phyloP scores from a whole-genome alignment of 257 asterid genomes.

The Coffea canephora region DNA sequence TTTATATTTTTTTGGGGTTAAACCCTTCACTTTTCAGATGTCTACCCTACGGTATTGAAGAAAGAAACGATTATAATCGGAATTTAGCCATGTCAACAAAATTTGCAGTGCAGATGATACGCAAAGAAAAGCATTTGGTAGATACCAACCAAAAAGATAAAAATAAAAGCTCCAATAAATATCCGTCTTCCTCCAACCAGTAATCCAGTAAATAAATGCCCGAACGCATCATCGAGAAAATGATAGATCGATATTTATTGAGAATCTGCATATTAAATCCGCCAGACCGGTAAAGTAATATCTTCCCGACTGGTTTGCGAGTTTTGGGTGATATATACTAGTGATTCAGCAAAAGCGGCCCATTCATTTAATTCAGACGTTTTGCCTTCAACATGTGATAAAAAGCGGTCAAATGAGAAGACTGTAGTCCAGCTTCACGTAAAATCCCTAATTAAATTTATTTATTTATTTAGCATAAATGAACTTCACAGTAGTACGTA shows the following conservation, averaged over 20 bases:
- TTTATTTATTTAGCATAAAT: not conserved
- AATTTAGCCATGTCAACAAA: not conserved
- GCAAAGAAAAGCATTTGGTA: not conserved
- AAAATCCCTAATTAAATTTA: not conserved
- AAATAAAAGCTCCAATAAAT: not conserved
- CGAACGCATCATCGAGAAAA: not conserved
- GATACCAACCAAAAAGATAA: not conserved
- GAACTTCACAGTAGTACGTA: not conserved
- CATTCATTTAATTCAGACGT: constrained; percentile 8
- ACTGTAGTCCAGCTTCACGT: not conserved
- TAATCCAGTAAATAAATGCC: not conserved
- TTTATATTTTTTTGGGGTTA: not conserved
- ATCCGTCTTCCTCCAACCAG: not conserved
- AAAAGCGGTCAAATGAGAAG: not conserved
- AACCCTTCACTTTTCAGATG: not conserved
- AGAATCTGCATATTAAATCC: not conserved
- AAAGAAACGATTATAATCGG: not conserved
- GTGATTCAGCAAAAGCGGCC: not conserved
- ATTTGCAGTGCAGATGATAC: not conserved
- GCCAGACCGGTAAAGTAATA: not conserved
- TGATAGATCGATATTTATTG: not conserved
- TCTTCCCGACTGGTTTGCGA: not conserved
- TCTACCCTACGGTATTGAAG: not conserved
- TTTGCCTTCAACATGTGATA: not conserved
- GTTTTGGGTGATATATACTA: not conserved